phyloP scores from a whole-genome alignment of 1,139 yeast species.

The Pichia sp. region DNA sequence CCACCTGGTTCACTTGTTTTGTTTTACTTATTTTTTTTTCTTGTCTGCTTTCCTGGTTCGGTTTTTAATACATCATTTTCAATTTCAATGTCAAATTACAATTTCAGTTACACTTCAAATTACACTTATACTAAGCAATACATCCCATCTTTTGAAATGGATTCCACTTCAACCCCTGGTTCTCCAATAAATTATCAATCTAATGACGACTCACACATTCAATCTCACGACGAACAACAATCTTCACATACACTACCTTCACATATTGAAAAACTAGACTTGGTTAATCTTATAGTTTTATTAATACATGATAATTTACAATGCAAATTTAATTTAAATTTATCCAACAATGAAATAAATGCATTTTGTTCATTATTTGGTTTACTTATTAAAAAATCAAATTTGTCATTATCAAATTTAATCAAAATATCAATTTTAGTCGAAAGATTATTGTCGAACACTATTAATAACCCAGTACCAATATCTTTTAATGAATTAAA shows the following conservation, averaged over 20 bases:
- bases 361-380: slow-evolving; percentile 1
- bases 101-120: not conserved
- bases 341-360: not conserved
- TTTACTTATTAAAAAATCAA: slow-evolving; percentile 6
- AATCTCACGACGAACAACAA: not conserved
- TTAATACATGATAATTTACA: slow-evolving; percentile 1
- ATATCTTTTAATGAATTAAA: not conserved
- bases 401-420: slow-evolving; percentile 7
- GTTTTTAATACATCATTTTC: not conserved
- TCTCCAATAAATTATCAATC: not conserved
- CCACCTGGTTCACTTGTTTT: not conserved
- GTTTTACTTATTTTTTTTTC: too few species aligned
- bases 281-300: slow-evolving; percentile 3
- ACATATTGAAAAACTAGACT: slow-evolving; percentile 1
- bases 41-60: not conserved
- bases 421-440: slow-evolving; percentile 11
- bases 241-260: not conserved
- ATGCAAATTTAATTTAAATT: slow-evolving; percentile 1
- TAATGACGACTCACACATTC: too few species aligned
- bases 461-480: not conserved
- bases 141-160: not conserved
- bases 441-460: slow-evolving; percentile 6
- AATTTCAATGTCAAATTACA: not conserved
- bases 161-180: not conserved
- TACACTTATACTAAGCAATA: not conserved